Base-by-base conservation (phyloP, 352 stramenopile genomes). In the Phytophthora lateralis region DNA sequence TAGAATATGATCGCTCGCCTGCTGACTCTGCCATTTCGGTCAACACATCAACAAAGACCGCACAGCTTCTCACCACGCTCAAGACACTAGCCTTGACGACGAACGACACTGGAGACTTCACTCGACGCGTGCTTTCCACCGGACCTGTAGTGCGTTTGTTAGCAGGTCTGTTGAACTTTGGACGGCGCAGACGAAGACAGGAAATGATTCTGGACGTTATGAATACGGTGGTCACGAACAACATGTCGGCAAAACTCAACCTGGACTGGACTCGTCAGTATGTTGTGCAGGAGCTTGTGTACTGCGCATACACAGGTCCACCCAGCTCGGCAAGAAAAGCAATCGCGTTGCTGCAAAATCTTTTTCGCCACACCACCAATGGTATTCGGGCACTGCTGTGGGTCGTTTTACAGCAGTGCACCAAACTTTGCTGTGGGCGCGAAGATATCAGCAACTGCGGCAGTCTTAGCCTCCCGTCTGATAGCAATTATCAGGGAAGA, bases 341-440 rank as follows among this genome's bases (percentile, higher is more conserved):
- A 24, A 56, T 73, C 10, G 50, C 49, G 2, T 49, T 85, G 46
- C 32, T 88, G 20, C 71, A 84, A 12, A 68, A 51, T 3, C 69
- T 88, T 12, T 63, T 58, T 39, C 52, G 54, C 42, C 37, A 55
- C n/a, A 56, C 42, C 15, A 43, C 39, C 3, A 60, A 58, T 45
- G 34, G 34, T 27, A 53, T 63, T 45, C 43, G 46, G 8, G 50
- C 59, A 27, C 27, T 78, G 17, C 49, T 90, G 21, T 91, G 80
- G 82, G 51, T 67, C 27, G 51, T 88, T 38, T 29, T 92, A 20
- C 66, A 81, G 27, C 71, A 83, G 34, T 92, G 82, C 37, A 89
- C 80, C 2, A 78, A 64, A 34, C 59, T 77, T 24, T 90, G 80
- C 43, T 90, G 78, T 41, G 78, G 80, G 30, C 84, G 75, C 21